Evolutionary conservation across 1,284 basidiomycete species (phyloP).

Genomic region (Fomitopsis schrenkii): DNA sequence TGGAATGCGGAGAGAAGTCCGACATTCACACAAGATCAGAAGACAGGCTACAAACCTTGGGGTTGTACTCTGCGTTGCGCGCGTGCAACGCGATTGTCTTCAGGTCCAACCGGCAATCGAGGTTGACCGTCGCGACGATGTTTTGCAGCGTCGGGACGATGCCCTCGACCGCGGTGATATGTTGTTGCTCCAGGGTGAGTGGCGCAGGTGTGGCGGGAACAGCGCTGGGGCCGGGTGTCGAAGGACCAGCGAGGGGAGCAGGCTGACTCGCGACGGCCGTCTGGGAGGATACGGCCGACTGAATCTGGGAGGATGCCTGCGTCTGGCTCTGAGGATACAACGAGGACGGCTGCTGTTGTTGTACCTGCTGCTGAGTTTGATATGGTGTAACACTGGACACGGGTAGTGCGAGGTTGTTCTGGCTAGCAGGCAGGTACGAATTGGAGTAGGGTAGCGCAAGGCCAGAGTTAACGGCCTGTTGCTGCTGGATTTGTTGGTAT

Average conservation of each 20-base stretch:
- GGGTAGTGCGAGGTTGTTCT: slow-evolving; percentile 38
- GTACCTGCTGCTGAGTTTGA: slow-evolving; percentile 28
- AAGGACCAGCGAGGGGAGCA: slow-evolving; percentile 43
- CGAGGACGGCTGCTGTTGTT: slow-evolving; percentile 20
- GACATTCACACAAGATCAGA: slow-evolving; percentile 47
- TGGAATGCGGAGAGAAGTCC: slow-evolving; percentile 51
- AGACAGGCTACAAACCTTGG: slow-evolving; percentile 82
- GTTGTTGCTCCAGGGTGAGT: slow-evolving; percentile 81
- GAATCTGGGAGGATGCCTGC: slow-evolving; percentile 31
- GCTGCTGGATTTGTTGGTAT: slow-evolving; percentile 32
- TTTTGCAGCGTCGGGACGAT: slow-evolving; percentile 96
- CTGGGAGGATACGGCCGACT: background rate
- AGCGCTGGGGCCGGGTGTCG: slow-evolving; percentile 42
- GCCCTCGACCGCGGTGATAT: slow-evolving; percentile 92
- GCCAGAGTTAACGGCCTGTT: slow-evolving; percentile 32
- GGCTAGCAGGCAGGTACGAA: slow-evolving; percentile 34
- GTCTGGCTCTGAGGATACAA: background rate
- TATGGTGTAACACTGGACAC: slow-evolving; percentile 19
- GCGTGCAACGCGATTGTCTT: slow-evolving; percentile 99
- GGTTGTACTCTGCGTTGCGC: slow-evolving; percentile 99
- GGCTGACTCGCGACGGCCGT: slow-evolving; percentile 23
- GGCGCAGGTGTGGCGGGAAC: slow-evolving; percentile 61
- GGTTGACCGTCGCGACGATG: slow-evolving; percentile 98
- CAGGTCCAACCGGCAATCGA: slow-evolving; percentile 94
- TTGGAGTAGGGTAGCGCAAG: slow-evolving; percentile 47